phyloP scores from a whole-genome alignment of 768 basidiomycete genomes.

The Pleurotus platypus region DNA sequence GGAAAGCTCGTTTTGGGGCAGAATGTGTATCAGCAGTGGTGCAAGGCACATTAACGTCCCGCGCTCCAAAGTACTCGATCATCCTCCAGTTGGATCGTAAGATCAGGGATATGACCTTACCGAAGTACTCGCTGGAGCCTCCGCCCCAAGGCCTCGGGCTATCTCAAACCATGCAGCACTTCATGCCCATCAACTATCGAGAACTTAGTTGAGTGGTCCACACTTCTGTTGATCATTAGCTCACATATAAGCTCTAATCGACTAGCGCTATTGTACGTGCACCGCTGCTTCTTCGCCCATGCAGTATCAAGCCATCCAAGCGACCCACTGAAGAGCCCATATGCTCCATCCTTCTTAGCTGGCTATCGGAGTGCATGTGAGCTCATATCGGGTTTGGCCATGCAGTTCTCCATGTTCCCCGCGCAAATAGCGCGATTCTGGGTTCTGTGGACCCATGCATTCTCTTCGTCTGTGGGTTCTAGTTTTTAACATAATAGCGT shows the following conservation, averaged over 20 bases:
- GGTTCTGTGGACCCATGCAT: constrained; percentile 72
- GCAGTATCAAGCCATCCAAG: constrained; percentile 60
- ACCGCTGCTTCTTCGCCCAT: constrained; percentile 75
- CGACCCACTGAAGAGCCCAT: constrained; percentile 68
- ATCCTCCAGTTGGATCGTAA: constrained; percentile 66
- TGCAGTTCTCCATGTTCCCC: constrained; percentile 49
- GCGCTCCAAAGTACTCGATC: constrained; percentile 56
- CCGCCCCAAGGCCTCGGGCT: constrained; percentile 49
- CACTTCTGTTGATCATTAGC: neutral
- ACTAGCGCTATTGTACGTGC: constrained; percentile 67
- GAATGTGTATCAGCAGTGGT: constrained; percentile 68
- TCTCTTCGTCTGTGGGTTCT: constrained; percentile 55
- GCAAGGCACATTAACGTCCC: constrained; percentile 63
- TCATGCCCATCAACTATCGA: constrained; percentile 73
- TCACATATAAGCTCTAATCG: neutral
- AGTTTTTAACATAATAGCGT: neutral
- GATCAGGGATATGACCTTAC: constrained; percentile 65
- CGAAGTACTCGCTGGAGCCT: constrained; percentile 52
- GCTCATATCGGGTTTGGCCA: constrained; percentile 43
- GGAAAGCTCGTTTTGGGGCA: constrained; percentile 68
- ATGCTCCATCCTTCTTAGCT: constrained; percentile 64
- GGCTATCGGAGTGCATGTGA: constrained; percentile 66
- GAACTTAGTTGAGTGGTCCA: constrained; percentile 45
- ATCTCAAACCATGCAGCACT: constrained; percentile 65
- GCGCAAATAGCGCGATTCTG: constrained; percentile 62